phyloP scores from a whole-genome alignment of 2,329 filamentous ascomycete genomes.

The Pseudogymnoascus sp. region DNA sequence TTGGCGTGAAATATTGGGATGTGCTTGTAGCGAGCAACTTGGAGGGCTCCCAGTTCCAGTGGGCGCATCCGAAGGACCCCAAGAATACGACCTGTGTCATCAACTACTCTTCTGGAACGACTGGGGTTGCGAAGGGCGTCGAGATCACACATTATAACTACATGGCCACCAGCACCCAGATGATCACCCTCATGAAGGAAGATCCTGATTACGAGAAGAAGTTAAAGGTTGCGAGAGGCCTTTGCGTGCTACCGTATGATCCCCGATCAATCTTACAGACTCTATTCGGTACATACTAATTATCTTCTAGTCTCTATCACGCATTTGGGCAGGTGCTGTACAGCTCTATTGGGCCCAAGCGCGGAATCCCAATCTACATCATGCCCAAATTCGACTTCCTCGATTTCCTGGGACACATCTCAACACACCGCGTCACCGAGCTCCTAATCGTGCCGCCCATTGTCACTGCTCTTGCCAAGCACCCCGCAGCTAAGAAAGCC shows the following conservation, averaged over 20 bases:
- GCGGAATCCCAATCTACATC: conserved; percentile 61
- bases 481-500: conserved; percentile 54
- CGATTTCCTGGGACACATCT: conserved; percentile 58
- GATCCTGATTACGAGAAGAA: conserved; percentile 13
- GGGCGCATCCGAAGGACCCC: conserved; percentile 47
- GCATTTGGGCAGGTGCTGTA: conserved; percentile 65
- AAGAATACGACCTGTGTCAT: conserved; percentile 52
- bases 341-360: conserved; percentile 47
- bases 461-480: conserved; percentile 62
- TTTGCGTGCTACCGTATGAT: conserved; percentile 19
- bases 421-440: conserved; percentile 59
- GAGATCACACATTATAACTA: conserved; percentile 72
- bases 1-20: conserved; percentile 53
- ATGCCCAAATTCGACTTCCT: conserved; percentile 72
- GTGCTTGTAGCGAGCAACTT: conserved; percentile 44
- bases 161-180: conserved; percentile 59
- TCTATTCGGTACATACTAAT: conserved; percentile 38
- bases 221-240: conserved; percentile 17
- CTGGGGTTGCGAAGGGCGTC: conserved; percentile 74
- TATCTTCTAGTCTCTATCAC: conserved; percentile 68
- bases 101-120: conserved; percentile 75
- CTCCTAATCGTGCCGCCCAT: conserved; percentile 66
- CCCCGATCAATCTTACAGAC: background rate
- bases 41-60: conserved; percentile 50
- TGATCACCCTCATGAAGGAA: conserved; percentile 25